Base-by-base conservation (phyloP, 371 early-diverging fungal species). In the Rhizopus stolonifer region DNA sequence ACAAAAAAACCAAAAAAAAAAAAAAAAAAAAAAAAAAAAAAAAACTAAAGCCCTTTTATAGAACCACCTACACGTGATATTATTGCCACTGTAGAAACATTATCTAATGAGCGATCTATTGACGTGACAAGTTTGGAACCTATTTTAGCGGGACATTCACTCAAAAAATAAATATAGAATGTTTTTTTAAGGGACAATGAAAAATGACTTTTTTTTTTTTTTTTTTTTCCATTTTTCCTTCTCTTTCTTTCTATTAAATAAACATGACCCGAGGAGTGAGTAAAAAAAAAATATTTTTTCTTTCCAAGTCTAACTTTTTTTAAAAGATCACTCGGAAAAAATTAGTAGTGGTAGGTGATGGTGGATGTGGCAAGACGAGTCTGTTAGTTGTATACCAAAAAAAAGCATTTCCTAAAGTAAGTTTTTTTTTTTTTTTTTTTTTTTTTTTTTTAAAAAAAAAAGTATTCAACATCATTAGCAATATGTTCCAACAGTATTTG, bases 301-400 rank as follows among this genome's bases (percentile, higher is more conserved):
- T 38, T 38, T 38, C 2, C 14, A 7, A 7, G 8, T 36, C 14
- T 38, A 6, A n/a, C 4, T n/a, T 38, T 38, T 1, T 38, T 3
- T 38, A 22, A 38, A 38, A 77, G 77, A 56, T 69, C 55, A 52
- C 70, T 53, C 72, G 77, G 32, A 81, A 74, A 42, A 79, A 77
- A 51, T 65, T 81, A 33, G 82, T 81, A 5, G 77, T 81, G 17
- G 82, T 81, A 23, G 82, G 82, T 25, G 79, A 77, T 46, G 88
- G 89, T 67, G 89, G 88, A 45, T 90, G 90, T 64, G 93, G 91
- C 47, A 93, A 93, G 65, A 92, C 94, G 8, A 90, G 92, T 66
- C 67, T 90, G 13, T 73, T 94, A 18, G 90, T 92, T 31, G 83
- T 81, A 49, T 94, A 90, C 74, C 88, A 88, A 11, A 88, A 86